A percentile compares a stretch with the other conserved stretches of the same genome.
Evolutionary conservation across 2,329 filamentous ascomycete species (phyloP).

Genomic region (Ophiocordyceps camponoti-floridani): DNA sequence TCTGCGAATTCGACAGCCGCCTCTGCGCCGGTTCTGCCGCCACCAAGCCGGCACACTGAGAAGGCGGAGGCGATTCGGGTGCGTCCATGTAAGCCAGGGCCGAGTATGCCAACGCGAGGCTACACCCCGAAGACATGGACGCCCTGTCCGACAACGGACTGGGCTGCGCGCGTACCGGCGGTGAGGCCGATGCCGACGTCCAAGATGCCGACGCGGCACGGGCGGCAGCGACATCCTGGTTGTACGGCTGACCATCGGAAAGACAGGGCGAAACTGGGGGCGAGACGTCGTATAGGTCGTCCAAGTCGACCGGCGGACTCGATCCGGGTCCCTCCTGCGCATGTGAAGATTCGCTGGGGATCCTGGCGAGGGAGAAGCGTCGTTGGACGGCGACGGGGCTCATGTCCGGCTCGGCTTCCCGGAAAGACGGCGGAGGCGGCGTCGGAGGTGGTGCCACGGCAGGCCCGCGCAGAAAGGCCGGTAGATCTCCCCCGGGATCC

Average conservation of each 20-base stretch:
- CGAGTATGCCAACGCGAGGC: neutral
- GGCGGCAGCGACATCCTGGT: neutral
- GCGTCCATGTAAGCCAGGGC: neutral
- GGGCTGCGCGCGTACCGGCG: neutral
- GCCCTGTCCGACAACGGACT: neutral
- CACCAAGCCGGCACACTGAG: neutral
- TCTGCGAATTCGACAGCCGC: constrained; percentile 18
- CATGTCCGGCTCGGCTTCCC: neutral
- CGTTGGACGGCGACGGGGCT: no score
- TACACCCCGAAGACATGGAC: neutral
- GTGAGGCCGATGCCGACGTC: neutral
- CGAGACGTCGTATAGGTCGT: constrained; percentile 28
- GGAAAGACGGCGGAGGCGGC: constrained; percentile 1
- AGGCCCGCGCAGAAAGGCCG: constrained; percentile 35
- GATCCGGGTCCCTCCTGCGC: no score
- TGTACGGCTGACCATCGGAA: constrained; percentile 1
- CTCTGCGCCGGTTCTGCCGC: constrained; percentile 1
- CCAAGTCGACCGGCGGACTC: constrained; percentile 2
- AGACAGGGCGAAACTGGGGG: constrained; percentile 22
- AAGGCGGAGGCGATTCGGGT: neutral
- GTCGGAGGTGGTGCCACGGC: constrained; percentile 18
- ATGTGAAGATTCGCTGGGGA: neutral
- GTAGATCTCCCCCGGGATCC: constrained; percentile 32
- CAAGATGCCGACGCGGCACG: constrained; percentile 6
- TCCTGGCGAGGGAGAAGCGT: neutral